Evolutionary conservation across 495 filamentous ascomycete species (phyloP), one percentile per base, ranked within the genome.

Genomic region (Parathielavia appendiculata): DNA sequence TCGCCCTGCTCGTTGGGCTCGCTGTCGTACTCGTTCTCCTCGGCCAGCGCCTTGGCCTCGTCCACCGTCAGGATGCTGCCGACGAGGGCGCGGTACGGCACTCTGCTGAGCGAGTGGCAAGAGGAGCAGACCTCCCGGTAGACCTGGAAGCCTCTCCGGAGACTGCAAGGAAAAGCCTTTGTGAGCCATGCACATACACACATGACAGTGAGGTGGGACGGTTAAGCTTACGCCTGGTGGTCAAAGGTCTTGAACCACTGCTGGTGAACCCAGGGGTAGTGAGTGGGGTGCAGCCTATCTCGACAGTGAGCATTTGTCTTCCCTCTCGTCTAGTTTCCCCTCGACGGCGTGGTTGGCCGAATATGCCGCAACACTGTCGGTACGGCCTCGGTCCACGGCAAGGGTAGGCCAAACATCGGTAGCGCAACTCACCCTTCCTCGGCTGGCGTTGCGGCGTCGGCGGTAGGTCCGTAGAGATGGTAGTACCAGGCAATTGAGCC

Each of bases 81-180:
- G 71, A 99, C 95, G 57, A 97, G 85, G 19, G 87, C 66, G 70
- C 95, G 90, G 84, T 92, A 99, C 51, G 95, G 91, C 48, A 99
- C 84, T 76, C 95, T 88, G 71, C 81, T 85, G 51, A 99, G 86
- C 53, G 95, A 97, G 82, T 99, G 95, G 81, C 95, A 99, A 58
- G 89, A 87, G 51, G 92, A 83, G 82, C 95, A 99, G 66, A 99
- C 95, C 77, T 99, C 95, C 67, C 87, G 91, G 83, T 99, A 99
- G 70, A 99, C 95, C 79, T 96, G 95, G 86, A 99, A 97, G 76
- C 95, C 95, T 77, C 95, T 92, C 69, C 95, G 93, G 65, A 99
- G 91, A 66, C 92, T 96, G 63, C 34, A 54, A 14, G 39, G 47
- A 8, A 41, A 50, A 30, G 26, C 64, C 58, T 4, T 30, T 44